Evolutionary conservation across 208 protist genomes (phyloP).

Genomic region (Herpetomonas samuelpessoai): DNA sequence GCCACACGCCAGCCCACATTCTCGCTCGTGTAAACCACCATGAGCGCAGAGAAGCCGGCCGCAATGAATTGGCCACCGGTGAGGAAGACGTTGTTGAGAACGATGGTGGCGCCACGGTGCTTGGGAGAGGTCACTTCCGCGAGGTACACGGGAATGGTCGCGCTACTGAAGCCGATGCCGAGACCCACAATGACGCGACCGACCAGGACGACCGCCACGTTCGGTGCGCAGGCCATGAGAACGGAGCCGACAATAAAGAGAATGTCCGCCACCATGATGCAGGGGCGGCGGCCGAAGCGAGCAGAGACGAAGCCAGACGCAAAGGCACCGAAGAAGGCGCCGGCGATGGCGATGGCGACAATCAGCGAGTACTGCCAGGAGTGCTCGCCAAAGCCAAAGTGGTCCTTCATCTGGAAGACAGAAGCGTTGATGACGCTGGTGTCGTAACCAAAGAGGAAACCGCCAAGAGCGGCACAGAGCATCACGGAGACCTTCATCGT

Average conservation of each 20-base stretch:
- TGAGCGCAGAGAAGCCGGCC: conserved; percentile 52
- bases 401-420: conserved; percentile 90
- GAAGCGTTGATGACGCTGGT: conserved; percentile 91
- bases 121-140: conserved; percentile 79
- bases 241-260: conserved; percentile 83
- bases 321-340: conserved; percentile 84
- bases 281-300: conserved; percentile 69
- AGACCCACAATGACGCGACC: conserved; percentile 84
- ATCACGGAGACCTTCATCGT: conserved; percentile 54
- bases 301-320: conserved; percentile 63
- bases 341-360: conserved; percentile 82
- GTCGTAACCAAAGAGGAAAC: conserved; percentile 93
- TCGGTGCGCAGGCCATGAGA: conserved; percentile 69
- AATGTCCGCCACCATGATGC: conserved; percentile 67
- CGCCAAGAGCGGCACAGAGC: conserved; percentile 85
- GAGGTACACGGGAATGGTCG: conserved; percentile 91
- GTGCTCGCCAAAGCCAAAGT: conserved; percentile 81
- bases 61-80: conserved; percentile 87
- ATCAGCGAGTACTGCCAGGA: conserved; percentile 81
- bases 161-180: conserved; percentile 83
- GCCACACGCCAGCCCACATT: conserved; percentile 91
- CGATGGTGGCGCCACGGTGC: conserved; percentile 80
- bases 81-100: conserved; percentile 88
- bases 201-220: conserved; percentile 64
- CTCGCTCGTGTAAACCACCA: conserved; percentile 65